Evolutionary conservation across 1,284 basidiomycete genomes (phyloP), one percentile per base, ranked within the genome.

Genomic region (Anthracocystis panici-leucophaei): DNA sequence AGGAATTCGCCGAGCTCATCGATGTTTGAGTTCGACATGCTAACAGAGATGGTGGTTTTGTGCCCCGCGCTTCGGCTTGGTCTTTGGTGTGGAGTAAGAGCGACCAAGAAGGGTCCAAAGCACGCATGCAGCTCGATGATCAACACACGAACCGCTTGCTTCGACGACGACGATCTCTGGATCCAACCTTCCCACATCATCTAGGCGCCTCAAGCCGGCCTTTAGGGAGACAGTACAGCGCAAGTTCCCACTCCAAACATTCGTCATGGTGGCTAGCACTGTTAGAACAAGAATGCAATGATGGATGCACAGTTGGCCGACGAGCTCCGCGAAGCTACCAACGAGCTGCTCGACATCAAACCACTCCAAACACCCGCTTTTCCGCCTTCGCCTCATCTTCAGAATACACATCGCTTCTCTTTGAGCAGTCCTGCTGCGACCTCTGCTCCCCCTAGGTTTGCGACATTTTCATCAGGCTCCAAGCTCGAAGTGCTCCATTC

Each of bases 321-420:
- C 23, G 77, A 78, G 46, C 57, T 78, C 3, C 69, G 62, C n/a
- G 61, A 73, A 63, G 77, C 77, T 9, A 70, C 77, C 20, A 48
- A 66, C 31, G 65, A 78, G 31, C 69, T 78, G 23, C 55, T 78
- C 2, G 77, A 77, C 48, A 58, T 75, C 52, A 51, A 40, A 29
- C 52, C 57, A 16, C n/a, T 40, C 25, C 59, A 52, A 14, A 38
- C 57, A 12, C 48, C 51, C 25, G 46, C 58, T 2, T 60, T 56
- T 16, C 33, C 57, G 9, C 10, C 64, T 41, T 62, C 58, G 23
- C 57, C 58, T 6, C 57, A 69, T 21, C 57, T 61, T 1, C 69
- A 48, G 6, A 58, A 51, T 23, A 5, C 31, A 10, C 42, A 20
- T 10, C 54, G 14, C 6, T 45, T 41, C n/a, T 6, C 29, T 18